Evolutionary conservation across 768 basidiomycete species (phyloP).

Genomic region (Lactarius trivialis): DNA sequence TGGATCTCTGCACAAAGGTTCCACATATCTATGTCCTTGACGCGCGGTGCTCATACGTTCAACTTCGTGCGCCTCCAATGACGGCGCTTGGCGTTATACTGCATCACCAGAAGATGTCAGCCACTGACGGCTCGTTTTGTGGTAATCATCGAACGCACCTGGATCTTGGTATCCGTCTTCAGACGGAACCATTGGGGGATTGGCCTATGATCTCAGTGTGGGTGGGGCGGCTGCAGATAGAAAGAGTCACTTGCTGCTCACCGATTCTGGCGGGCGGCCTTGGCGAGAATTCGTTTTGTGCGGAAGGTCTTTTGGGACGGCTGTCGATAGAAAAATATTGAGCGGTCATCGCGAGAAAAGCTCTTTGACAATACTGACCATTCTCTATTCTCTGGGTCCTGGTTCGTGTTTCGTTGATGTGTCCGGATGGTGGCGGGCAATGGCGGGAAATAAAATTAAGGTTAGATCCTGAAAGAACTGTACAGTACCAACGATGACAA

Average conservation of each 20-base stretch:
- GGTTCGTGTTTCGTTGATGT: background rate
- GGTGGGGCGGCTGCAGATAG: background rate
- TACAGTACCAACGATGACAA: background rate
- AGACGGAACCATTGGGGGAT: slow-evolving; percentile 99
- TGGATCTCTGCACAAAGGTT: background rate
- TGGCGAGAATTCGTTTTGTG: background rate
- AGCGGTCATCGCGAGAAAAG: background rate
- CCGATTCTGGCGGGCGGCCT: background rate
- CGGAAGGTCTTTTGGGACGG: background rate
- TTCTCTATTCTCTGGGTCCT: background rate
- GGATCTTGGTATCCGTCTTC: slow-evolving; percentile 93
- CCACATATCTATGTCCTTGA: background rate
- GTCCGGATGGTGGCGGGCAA: background rate
- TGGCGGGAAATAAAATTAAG: background rate
- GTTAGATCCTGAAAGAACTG: background rate
- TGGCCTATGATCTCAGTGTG: slow-evolving; percentile 45
- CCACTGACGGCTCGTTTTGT: background rate
- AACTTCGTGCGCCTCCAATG: slow-evolving; percentile 99
- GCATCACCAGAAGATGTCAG: slow-evolving; percentile 4
- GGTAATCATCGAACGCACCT: slow-evolving; percentile 39
- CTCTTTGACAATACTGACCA: background rate
- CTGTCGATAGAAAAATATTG: background rate
- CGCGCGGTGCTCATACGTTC: slow-evolving; percentile 63
- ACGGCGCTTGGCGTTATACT: slow-evolving; percentile 95
- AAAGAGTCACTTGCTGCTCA: slow-evolving; percentile 27